Base-by-base conservation (phyloP, 305 asterid species). In the Fraxinus sp. region DNA sequence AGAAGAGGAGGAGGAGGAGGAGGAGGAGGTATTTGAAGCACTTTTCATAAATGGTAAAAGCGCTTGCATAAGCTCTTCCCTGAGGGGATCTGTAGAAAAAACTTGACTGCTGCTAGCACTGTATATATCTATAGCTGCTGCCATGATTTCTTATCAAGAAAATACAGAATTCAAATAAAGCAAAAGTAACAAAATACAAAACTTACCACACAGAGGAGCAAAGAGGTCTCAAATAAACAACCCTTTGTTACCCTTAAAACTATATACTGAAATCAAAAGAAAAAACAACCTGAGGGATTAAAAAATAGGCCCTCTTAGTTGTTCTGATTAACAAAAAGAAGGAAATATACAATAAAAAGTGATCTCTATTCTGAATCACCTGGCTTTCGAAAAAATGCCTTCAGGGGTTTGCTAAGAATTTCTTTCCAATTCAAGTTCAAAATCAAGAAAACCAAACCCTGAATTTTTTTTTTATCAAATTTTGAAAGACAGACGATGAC, bases 331-430 rank as follows among this genome's bases (percentile, higher is more conserved):
- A 28, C 72, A 32, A 55, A 79, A 10, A 7, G 18, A 78, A 41
- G 73, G 71, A 59, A 76, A 86, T 41, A 77, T 39, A 57, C 33
- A 55, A 10, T 6, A 8, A 55, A 64, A 81, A 66, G 76, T 76
- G 87, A 93, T 89, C 98, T 76, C 97, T 89, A 76, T 90, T 90
- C 98, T 91, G 98, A 90, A 94, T 82, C 96, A 90, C 92, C 95
- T 91, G 95, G 92, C 97, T 94, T 92, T 89, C 98, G 89, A 89
- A 88, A 86, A 87, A 62, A 41, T 1, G 11, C 84, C 83, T 80
- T 64, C 55, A 5, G 71, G 87, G 87, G 83, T 85, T 62, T 49
- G 13, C 55, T 68, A 20, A 39, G 66, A 62, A 75, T 82, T 28
- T 46, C 57, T 16, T 13, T 74, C n/a, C 16, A 44, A n/a, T 59